Evolutionary conservation across 768 basidiomycete genomes (phyloP).

Genomic region (Kwoniella europaea): DNA sequence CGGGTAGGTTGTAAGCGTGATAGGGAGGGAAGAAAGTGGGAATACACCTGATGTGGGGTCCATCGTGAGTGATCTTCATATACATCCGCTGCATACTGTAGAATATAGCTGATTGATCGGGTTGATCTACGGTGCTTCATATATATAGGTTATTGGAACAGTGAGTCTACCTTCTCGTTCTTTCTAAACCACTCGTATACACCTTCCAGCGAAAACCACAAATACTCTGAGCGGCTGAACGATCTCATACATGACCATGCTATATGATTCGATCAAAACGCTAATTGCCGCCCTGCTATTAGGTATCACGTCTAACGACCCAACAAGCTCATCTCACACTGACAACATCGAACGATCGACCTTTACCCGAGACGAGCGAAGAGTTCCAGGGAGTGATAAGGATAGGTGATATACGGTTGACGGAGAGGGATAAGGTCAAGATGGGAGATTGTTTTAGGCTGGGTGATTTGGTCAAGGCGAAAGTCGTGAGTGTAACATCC

Average conservation of each 20-base stretch:
- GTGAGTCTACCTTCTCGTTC: constrained; percentile 24
- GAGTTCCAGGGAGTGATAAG: constrained; percentile 57
- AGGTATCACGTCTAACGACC: constrained; percentile 57
- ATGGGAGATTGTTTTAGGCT: constrained; percentile 58
- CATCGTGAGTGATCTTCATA: constrained; percentile 33
- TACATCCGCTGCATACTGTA: too few species aligned
- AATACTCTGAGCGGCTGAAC: too few species aligned
- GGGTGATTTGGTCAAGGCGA: constrained; percentile 58
- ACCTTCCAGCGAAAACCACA: too few species aligned
- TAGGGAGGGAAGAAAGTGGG: constrained; percentile 48
- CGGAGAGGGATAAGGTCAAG: constrained; percentile 53
- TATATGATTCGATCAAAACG: too few species aligned
- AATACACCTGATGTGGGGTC: constrained; percentile 53
- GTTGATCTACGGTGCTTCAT: not conserved
- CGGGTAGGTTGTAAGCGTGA: constrained; percentile 44
- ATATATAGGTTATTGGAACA: constrained; percentile 47
- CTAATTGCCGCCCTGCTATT: too few species aligned
- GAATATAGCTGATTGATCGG: not conserved
- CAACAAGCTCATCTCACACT: constrained; percentile 56
- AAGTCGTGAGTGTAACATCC: constrained; percentile 48
- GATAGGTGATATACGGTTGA: constrained; percentile 56
- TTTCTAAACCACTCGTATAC: too few species aligned
- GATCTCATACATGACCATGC: too few species aligned
- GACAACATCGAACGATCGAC: constrained; percentile 52
- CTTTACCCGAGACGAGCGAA: constrained; percentile 55